Percentiles rank a stretch among this genome's conserved stretches.
Conservation (phyloP, 1,284 basidiomycete species). For the Tremellales sp. region DNA sequence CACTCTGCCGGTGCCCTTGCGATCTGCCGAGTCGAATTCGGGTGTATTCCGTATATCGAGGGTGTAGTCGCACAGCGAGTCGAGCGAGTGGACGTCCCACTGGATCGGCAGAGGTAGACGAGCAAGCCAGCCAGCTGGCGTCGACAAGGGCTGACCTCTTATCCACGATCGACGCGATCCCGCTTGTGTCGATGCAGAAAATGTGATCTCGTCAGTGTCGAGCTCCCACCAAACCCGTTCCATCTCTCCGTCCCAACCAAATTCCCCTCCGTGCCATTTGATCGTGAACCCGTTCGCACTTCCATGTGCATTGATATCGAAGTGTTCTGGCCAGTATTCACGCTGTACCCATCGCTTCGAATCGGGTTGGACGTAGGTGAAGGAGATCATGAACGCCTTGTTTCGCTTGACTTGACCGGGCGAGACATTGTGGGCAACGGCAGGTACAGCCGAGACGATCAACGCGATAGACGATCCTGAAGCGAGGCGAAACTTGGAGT, state of each 20-base stretch:
- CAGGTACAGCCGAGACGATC: constrained; percentile 23
- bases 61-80: constrained; percentile 11
- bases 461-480: constrained; percentile 24
- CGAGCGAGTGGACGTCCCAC: constrained; percentile 29
- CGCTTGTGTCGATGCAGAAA: constrained; percentile 2
- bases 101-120: constrained; percentile 24
- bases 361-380: constrained; percentile 21
- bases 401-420: not conserved
- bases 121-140: constrained; percentile 22
- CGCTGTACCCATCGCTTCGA: constrained; percentile 3
- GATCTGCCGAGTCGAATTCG: not conserved
- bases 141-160: constrained; percentile 14
- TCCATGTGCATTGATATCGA: not conserved
- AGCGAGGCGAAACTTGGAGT: constrained; percentile 24
- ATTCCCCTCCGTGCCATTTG: constrained; percentile 19
- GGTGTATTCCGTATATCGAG: constrained; percentile 1
- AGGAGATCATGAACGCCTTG: constrained; percentile 19
- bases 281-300: constrained; percentile 11
- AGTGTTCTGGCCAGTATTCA: not conserved
- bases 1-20: constrained; percentile 12
- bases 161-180: constrained; percentile 13
- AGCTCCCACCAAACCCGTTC: constrained; percentile 10
- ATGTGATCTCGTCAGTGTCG: constrained; percentile 8
- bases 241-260: constrained; percentile 6
- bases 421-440: constrained; percentile 1